phyloP scores from a whole-genome alignment of 768 basidiomycete genomes.

The Amanita phalloides region DNA sequence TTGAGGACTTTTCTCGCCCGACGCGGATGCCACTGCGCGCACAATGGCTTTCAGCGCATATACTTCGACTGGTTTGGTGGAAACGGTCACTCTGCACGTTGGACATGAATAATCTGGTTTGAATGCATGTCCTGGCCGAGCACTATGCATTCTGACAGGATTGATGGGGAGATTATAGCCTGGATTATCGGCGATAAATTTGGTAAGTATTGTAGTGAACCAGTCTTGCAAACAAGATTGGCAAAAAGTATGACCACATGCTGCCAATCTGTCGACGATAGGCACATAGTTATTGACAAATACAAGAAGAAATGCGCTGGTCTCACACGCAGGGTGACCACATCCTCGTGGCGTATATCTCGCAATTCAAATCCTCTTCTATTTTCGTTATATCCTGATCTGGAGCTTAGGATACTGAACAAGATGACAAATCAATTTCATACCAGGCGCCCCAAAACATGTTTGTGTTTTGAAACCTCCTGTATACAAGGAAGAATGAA shows the following conservation, averaged over 20 bases:
- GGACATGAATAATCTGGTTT: slow-evolving; percentile 58
- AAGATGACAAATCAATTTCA: neutral
- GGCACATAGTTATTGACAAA: neutral
- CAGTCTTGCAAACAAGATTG: slow-evolving; percentile 47
- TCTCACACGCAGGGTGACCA: slow-evolving; percentile 60
- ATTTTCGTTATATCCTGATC: slow-evolving; percentile 31
- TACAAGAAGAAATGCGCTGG: neutral
- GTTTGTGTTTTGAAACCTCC: slow-evolving; percentile 22
- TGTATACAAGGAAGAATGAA: slow-evolving; percentile 8
- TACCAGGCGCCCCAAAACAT: slow-evolving; percentile 13
- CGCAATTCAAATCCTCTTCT: slow-evolving; percentile 48
- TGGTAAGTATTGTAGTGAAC: slow-evolving; percentile 36
- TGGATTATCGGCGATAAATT: slow-evolving; percentile 39
- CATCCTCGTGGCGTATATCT: slow-evolving; percentile 54
- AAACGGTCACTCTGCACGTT: slow-evolving; percentile 44
- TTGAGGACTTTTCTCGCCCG: slow-evolving; percentile 37
- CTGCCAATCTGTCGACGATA: slow-evolving; percentile 32
- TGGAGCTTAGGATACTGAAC: neutral
- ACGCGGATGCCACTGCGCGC: slow-evolving; percentile 33
- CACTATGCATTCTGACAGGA: neutral
- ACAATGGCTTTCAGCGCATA: slow-evolving; percentile 52
- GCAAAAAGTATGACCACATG: slow-evolving; percentile 68
- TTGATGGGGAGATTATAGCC: slow-evolving; percentile 20
- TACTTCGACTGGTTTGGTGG: slow-evolving; percentile 43
- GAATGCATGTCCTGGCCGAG: slow-evolving; percentile 15